Conservation (phyloP, 164 flowering plant genomes). For the Vitis labrusca region DNA sequence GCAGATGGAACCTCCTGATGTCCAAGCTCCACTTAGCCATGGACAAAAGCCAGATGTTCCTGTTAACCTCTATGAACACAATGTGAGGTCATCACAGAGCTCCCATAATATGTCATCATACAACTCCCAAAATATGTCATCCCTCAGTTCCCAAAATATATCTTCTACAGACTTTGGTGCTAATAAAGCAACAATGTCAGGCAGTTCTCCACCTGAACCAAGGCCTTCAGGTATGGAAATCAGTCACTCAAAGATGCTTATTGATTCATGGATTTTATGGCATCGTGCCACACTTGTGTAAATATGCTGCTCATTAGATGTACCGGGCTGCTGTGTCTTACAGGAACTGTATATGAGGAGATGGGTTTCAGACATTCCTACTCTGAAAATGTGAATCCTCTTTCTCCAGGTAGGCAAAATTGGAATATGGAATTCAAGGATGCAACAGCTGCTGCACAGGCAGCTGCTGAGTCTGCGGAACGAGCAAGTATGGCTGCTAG, state of each 20-base stretch:
- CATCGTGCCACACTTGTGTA: not conserved
- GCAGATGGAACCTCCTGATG: slow-evolving; percentile 32
- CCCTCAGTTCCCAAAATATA: slow-evolving; percentile 27
- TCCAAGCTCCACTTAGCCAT: slow-evolving; percentile 26
- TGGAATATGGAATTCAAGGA: slow-evolving; percentile 90
- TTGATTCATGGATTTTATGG: not conserved
- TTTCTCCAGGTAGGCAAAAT: slow-evolving; percentile 28
- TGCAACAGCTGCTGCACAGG: slow-evolving; percentile 92
- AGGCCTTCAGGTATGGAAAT: slow-evolving; percentile 45
- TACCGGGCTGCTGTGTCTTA: slow-evolving; percentile 7
- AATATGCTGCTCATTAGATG: slow-evolving; percentile 2
- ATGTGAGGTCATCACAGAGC: slow-evolving; percentile 29
- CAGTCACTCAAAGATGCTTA: not conserved
- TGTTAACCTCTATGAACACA: slow-evolving; percentile 17
- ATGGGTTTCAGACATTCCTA: slow-evolving; percentile 27
- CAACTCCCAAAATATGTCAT: slow-evolving; percentile 6
- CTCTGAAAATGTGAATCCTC: slow-evolving; percentile 22
- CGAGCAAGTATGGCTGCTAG: slow-evolving; percentile 92
- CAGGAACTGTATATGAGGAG: slow-evolving; percentile 31
- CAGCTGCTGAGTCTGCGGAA: slow-evolving; percentile 99
- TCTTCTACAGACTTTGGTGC: slow-evolving; percentile 21
- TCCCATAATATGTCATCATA: slow-evolving; percentile 24
- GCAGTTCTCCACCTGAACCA: slow-evolving; percentile 22
- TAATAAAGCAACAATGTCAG: slow-evolving; percentile 15
- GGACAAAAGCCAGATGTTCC: slow-evolving; percentile 29